Evolutionary conservation across 805 yeast species (phyloP), one percentile per base, ranked within the genome.

Genomic region (Schizosaccharomyces pombe): DNA sequence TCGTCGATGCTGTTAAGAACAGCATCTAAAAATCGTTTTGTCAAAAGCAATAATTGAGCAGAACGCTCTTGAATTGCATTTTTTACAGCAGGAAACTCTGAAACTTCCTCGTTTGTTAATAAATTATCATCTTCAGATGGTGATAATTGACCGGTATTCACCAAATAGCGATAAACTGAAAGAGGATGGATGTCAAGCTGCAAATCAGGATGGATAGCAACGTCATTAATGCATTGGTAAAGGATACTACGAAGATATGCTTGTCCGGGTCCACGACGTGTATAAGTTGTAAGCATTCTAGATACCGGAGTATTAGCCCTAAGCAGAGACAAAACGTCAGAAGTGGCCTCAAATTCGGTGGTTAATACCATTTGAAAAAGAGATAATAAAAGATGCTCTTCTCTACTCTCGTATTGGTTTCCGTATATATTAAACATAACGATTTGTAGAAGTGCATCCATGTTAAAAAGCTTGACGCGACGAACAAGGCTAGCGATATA

Each of bases 1-100:
- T 62, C 55, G 1, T 72, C 70, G 28, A 75, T 67, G 0, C 89
- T 78, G 4, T 65, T 60, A 5, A 75, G 71, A 28, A 89, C 78
- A 2, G 75, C 68, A 56, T 78, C 77, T 3, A 85, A 56, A 12
- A 68, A 58, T 5, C 56, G 56, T 31, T 53, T 57, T 2, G 68
- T 67, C 16, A 61, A 54, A 9, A 56, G 34, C 47, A 57, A 57
- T 22, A 67, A 58, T 32, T 55, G 54, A 14, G 47, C 57, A 26
- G 59, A 58, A n/a, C 69, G 61, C 1, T 65, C 63, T 39, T 53
- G 56, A 3, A 65, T 60, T 30, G 62, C 55, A n/a, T 53, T 62
- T 32, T 58, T 59, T 14, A 67, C 64, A 47, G 57, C 56, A n/a
- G 63, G 64, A 57, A 64, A 62, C 11, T 58, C 52, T 5, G 62